Conservation (phyloP, 2,329 filamentous ascomycete species). For the Cadophora malorum region DNA sequence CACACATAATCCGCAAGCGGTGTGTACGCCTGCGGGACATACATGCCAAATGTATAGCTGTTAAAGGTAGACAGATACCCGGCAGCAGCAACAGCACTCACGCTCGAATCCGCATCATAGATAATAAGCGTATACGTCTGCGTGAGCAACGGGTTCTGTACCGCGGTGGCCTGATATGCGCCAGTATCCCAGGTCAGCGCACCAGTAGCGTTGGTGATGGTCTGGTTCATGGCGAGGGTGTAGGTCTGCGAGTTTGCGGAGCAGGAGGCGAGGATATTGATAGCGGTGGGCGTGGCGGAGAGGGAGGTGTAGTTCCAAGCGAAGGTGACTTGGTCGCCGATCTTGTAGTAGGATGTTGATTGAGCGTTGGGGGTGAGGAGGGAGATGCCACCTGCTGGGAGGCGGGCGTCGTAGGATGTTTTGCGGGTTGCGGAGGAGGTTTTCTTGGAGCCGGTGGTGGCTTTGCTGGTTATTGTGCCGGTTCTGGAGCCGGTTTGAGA, state of each 20-base stretch:
- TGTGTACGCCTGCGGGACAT: slow-evolving; percentile 58
- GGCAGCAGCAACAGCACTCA: slow-evolving; percentile 57
- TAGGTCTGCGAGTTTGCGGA: slow-evolving; percentile 58
- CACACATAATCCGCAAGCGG: slow-evolving; percentile 60
- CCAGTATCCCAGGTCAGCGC: slow-evolving; percentile 65
- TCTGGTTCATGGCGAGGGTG: slow-evolving; percentile 70
- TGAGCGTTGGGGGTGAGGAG: slow-evolving; percentile 59
- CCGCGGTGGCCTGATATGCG: slow-evolving; percentile 53
- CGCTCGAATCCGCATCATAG: slow-evolving; percentile 60
- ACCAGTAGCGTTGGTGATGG: slow-evolving; percentile 56
- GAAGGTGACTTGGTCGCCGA: slow-evolving; percentile 64
- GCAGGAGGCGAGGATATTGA: slow-evolving; percentile 66
- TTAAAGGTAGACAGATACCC: slow-evolving; percentile 61
- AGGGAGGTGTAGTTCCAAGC: slow-evolving; percentile 71
- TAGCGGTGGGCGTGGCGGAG: slow-evolving; percentile 61
- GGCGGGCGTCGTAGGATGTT: slow-evolving; percentile 51
- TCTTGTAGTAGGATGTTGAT: slow-evolving; percentile 61
- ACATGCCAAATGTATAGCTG: slow-evolving; percentile 64
- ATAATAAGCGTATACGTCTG: slow-evolving; percentile 67
- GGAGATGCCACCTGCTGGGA: slow-evolving; percentile 57
- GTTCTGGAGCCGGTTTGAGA: slow-evolving; percentile 20
- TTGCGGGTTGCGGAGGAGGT: slow-evolving; percentile 25
- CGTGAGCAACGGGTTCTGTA: slow-evolving; percentile 53
- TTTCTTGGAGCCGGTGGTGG: slow-evolving; percentile 24
- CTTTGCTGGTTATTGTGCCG: slow-evolving; percentile 17